A percentile compares a stretch with the other conserved stretches of the same genome.
These are phyloP conservation scores for Echeveria elegans DNA, from an alignment of 164 flowering plant genomes.

Conservation along the genomic window DNA sequence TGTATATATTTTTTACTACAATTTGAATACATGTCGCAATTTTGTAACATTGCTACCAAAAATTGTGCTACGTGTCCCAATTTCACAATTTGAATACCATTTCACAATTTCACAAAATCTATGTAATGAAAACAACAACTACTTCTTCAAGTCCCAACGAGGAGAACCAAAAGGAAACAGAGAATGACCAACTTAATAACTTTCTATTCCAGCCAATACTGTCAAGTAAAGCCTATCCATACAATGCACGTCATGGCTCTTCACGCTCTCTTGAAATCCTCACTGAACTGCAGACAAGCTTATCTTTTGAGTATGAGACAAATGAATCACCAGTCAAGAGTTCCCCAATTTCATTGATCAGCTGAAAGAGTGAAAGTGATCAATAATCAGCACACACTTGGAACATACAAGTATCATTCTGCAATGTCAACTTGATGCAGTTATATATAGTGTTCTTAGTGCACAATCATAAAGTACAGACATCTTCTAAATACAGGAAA, in stretches of 20 bases:
- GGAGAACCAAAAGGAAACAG: not conserved
- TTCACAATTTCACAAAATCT: no score
- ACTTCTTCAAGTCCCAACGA: not conserved
- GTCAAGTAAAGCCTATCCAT: slow-evolving; percentile 29
- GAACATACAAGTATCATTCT: not conserved
- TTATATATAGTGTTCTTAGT: not conserved
- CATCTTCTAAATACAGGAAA: not conserved
- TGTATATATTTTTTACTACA: no score
- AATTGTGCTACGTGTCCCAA: no score
- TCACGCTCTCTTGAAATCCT: slow-evolving; percentile 22
- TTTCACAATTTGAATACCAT: no score
- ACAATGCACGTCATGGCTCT: slow-evolving; percentile 70
- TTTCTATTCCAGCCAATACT: not conserved
- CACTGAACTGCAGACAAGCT: slow-evolving; percentile 25
- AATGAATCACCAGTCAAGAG: slow-evolving; percentile 34
- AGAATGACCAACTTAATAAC: no score
- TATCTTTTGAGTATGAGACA: slow-evolving; percentile 35
- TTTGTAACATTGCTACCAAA: no score
- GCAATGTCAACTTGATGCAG: not conserved
- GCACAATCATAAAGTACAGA: not conserved
- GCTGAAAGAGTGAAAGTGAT: slow-evolving; percentile 24
- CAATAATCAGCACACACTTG: not conserved
- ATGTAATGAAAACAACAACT: not conserved
- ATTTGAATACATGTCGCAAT: no score
- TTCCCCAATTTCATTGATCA: slow-evolving; percentile 43